Evolutionary conservation across 2,329 filamentous ascomycete species (phyloP).

Genomic region (Stachybotrys chlorohalonatus): DNA sequence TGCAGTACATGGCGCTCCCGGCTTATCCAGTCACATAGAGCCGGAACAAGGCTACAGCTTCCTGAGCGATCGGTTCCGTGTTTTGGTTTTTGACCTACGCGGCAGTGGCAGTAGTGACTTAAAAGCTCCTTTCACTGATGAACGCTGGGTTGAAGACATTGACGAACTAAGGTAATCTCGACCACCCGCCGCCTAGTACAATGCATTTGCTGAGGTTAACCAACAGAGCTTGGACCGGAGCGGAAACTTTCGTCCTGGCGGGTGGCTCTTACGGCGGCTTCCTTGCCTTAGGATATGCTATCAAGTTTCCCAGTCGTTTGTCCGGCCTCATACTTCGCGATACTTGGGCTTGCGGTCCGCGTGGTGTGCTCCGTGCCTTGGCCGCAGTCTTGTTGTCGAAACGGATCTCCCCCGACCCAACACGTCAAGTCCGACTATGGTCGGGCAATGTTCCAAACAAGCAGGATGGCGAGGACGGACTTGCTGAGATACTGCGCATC

Average conservation of each 20-base stretch:
- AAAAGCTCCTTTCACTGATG: conserved; percentile 12
- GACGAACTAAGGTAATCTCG: conserved; percentile 12
- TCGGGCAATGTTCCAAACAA: conserved; percentile 8
- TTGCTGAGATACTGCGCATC: conserved; percentile 10
- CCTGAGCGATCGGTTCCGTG: conserved; percentile 8
- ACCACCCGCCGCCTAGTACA: background rate
- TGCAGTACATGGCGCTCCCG: conserved; percentile 12
- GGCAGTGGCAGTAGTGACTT: conserved; percentile 14
- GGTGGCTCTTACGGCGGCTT: conserved; percentile 14
- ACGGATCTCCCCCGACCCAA: conserved; percentile 7
- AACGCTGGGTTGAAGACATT: conserved; percentile 13
- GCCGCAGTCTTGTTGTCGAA: conserved; percentile 6
- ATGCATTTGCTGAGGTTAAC: background rate
- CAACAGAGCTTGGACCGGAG: conserved; percentile 9
- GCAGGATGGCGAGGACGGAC: conserved; percentile 7
- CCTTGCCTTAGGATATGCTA: conserved; percentile 11
- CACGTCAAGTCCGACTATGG: conserved; percentile 10
- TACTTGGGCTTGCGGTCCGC: conserved; percentile 10
- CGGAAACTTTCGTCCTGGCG: conserved; percentile 10
- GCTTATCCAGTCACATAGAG: conserved; percentile 12
- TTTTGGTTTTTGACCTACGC: conserved; percentile 13
- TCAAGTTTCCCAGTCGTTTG: conserved; percentile 8
- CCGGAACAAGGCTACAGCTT: conserved; percentile 9
- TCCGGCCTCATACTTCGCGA: conserved; percentile 11
- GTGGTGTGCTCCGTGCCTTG: conserved; percentile 5